phyloP scores from a whole-genome alignment of 106 monocot genomes.

The Acorus calamus region DNA sequence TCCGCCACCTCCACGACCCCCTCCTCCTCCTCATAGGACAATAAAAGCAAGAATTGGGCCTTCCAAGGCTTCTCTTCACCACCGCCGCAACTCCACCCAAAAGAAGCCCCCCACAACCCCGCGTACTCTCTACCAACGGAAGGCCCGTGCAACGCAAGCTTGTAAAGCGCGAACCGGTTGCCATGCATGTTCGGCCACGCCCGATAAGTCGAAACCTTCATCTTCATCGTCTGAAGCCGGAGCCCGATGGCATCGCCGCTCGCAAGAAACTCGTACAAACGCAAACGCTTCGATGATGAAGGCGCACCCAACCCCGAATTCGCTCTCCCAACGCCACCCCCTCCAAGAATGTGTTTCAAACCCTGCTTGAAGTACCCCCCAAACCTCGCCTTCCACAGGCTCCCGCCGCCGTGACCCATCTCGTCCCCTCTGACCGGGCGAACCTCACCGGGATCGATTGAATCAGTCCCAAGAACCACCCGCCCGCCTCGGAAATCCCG shows the following conservation, averaged over 20 bases:
- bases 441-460: neutral
- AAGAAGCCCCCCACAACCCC: slow-evolving; percentile 80
- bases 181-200: slow-evolving; percentile 84
- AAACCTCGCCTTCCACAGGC: slow-evolving; percentile 15
- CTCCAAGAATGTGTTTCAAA: slow-evolving; percentile 18
- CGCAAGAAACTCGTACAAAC: slow-evolving; percentile 43
- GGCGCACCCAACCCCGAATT: neutral
- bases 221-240: slow-evolving; percentile 38
- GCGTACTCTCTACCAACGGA: slow-evolving; percentile 34
- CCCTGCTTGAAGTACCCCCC: slow-evolving; percentile 42
- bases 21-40: slow-evolving; percentile 58
- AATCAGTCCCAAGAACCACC: slow-evolving; percentile 13
- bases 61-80: slow-evolving; percentile 52
- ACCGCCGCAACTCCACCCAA: slow-evolving; percentile 62
- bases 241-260: slow-evolving; percentile 39
- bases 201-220: slow-evolving; percentile 52
- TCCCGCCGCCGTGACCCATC: neutral
- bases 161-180: slow-evolving; percentile 69
- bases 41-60: slow-evolving; percentile 62
- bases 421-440: neutral
- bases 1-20: slow-evolving; percentile 3
- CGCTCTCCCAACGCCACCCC: slow-evolving; percentile 18
- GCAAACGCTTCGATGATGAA: slow-evolving; percentile 26
- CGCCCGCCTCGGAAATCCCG: slow-evolving; percentile 16
- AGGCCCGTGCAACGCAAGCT: slow-evolving; percentile 43